phyloP scores from a whole-genome alignment of 495 filamentous ascomycete species.

The Astrothelium subdiscretum region DNA sequence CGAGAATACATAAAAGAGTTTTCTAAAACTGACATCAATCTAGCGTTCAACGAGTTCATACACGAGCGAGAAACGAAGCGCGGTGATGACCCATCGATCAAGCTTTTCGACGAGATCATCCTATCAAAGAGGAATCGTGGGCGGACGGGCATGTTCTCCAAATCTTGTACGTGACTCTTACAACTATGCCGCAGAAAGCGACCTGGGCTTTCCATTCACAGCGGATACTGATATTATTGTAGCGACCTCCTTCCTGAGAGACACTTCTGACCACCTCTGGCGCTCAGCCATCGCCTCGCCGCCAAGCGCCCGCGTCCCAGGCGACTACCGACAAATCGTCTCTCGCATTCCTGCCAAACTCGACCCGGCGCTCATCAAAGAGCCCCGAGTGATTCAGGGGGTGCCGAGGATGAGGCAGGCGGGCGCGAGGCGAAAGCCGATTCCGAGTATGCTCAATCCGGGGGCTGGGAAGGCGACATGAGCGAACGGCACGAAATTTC shows the following conservation, averaged over 20 bases:
- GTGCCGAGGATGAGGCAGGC: conserved; percentile 28
- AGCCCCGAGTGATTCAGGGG: conserved; percentile 38
- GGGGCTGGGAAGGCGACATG: neutral
- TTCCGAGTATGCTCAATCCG: conserved; percentile 21
- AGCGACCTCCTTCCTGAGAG: conserved; percentile 61
- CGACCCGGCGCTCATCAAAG: conserved; percentile 77
- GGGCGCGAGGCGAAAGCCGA: conserved; percentile 30
- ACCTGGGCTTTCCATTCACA: neutral
- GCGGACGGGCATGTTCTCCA: conserved; percentile 32
- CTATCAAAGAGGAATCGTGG: conserved; percentile 88
- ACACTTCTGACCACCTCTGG: conserved; percentile 88
- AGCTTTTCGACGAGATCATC: conserved; percentile 92
- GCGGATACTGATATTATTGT: conserved; percentile 6
- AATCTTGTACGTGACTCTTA: conserved; percentile 17
- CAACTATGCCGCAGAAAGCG: neutral
- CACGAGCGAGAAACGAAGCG: conserved; percentile 69
- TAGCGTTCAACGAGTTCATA: conserved; percentile 93
- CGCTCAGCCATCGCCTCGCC: conserved; percentile 72
- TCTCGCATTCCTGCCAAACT: conserved; percentile 69
- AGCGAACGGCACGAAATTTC: no score
- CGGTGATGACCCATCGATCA: conserved; percentile 55
- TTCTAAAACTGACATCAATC: neutral
- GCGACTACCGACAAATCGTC: conserved; percentile 47
- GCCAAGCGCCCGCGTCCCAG: conserved; percentile 59
- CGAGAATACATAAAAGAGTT: neutral